These are phyloP conservation scores for Geotrichum citri-aurantii DNA, from an alignment of 1,139 yeast genomes.

Conservation along the genomic window DNA sequence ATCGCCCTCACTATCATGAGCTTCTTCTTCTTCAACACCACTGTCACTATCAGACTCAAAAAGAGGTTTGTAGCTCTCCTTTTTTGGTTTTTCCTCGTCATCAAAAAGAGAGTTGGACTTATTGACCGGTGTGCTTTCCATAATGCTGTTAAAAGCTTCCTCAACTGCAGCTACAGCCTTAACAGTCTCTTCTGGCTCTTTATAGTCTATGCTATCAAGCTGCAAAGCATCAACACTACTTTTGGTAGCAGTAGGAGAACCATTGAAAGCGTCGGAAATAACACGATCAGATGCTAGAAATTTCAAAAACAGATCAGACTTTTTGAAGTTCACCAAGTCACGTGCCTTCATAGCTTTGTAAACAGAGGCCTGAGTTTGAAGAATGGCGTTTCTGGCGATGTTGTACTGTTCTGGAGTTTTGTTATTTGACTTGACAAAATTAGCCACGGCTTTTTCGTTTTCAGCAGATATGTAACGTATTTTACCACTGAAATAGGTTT, in stretches of 20 bases:
- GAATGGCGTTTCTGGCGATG: constrained; percentile 51
- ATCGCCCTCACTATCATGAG: neutral
- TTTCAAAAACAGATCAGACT: constrained; percentile 36
- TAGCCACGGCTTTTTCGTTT: constrained; percentile 25
- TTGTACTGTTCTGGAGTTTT: constrained; percentile 18
- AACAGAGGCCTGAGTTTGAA: constrained; percentile 51
- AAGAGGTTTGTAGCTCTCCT: neutral
- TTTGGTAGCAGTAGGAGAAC: neutral
- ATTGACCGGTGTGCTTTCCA: constrained; percentile 27
- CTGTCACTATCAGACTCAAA: constrained; percentile 14
- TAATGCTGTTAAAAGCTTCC: constrained; percentile 62
- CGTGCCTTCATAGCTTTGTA: constrained; percentile 45
- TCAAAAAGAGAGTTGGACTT: neutral
- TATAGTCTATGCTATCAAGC: constrained; percentile 13
- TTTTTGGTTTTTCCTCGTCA: constrained; percentile 11
- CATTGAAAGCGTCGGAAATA: constrained; percentile 33
- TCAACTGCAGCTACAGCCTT: constrained; percentile 49
- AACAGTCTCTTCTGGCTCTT: constrained; percentile 7
- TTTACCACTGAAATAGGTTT: constrained; percentile 38
- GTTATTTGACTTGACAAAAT: constrained; percentile 25
- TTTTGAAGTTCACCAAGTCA: constrained; percentile 55
- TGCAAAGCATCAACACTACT: constrained; percentile 16
- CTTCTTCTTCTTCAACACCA: constrained; percentile 5
- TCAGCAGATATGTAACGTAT: constrained; percentile 23
- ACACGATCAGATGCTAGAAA: constrained; percentile 17